A percentile compares a stretch with the other conserved stretches of the same genome.
phyloP scores from a whole-genome alignment of 805 yeast species.

The Wickerhamiella shivajii region DNA sequence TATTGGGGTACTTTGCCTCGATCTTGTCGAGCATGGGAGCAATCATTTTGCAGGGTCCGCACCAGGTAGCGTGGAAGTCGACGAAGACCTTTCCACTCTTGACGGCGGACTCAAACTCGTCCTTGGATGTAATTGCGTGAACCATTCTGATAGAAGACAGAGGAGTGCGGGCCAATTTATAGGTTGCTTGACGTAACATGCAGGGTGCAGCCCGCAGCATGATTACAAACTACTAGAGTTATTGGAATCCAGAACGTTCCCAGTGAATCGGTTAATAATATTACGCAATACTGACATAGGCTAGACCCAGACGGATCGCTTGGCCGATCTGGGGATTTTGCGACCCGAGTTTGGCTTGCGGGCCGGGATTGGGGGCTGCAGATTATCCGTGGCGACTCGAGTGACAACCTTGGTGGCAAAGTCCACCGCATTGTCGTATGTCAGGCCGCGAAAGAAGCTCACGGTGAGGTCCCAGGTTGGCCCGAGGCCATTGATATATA shows the following conservation, averaged over 20 bases:
- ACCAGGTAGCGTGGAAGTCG: conserved; percentile 96
- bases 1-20: conserved; percentile 39
- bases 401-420: background rate
- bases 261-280: too few relatives aligned
- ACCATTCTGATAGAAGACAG: conserved; percentile 34
- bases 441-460: background rate
- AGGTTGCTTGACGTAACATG: conserved; percentile 1
- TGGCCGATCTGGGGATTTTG: too few relatives aligned
- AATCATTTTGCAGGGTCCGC: conserved; percentile 98
- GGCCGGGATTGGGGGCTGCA: too few relatives aligned
- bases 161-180: conserved; percentile 3
- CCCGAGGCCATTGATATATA: conserved; percentile 3
- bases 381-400: too few relatives aligned
- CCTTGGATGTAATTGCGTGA: conserved; percentile 32
- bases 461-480: background rate
- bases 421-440: background rate
- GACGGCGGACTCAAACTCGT: conserved; percentile 56
- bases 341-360: too few relatives aligned
- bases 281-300: too few relatives aligned
- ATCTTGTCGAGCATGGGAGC: conserved; percentile 76
- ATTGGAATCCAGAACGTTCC: too few relatives aligned
- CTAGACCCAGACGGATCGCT: too few relatives aligned
- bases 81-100: conserved; percentile 69
- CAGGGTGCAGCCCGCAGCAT: too few relatives aligned
- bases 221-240: too few relatives aligned